Percentiles rank a stretch among this genome's conserved stretches.
Conservation (phyloP, 768 basidiomycete species). For the Artomyces pyxidatus region DNA sequence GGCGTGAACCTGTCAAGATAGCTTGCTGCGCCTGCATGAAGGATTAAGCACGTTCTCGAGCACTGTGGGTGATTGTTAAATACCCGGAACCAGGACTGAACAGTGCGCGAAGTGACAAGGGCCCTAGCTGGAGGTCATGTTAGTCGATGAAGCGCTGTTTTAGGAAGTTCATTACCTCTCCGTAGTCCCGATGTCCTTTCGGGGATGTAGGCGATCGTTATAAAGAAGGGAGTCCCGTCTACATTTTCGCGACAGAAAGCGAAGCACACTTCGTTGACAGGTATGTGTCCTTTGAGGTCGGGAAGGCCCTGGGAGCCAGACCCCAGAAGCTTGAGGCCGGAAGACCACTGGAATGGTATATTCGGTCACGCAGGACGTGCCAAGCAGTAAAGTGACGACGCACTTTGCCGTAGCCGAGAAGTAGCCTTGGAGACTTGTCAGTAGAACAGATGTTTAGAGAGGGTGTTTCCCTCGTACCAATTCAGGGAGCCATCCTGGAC, state of each 20-base stretch:
- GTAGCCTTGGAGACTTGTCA: too few species aligned
- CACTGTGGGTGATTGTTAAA: not conserved
- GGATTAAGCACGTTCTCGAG: too few species aligned
- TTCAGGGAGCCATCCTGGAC: slow-evolving; percentile 9
- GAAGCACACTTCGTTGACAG: slow-evolving; percentile 5
- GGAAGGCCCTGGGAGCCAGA: slow-evolving; percentile 12
- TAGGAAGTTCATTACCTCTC: not conserved
- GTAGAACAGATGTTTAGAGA: too few species aligned
- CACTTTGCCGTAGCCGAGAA: slow-evolving; percentile 12
- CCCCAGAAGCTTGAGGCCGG: slow-evolving; percentile 8
- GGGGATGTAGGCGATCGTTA: slow-evolving; percentile 11
- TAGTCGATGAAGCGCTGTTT: not conserved
- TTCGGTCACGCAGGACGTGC: not conserved
- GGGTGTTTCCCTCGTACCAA: slow-evolving; percentile 8
- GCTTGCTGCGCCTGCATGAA: slow-evolving; percentile 6
- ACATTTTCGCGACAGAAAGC: slow-evolving; percentile 7
- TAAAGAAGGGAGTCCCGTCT: slow-evolving; percentile 1
- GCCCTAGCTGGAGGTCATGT: slow-evolving; percentile 7
- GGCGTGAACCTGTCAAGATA: slow-evolving; percentile 6
- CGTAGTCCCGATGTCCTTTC: slow-evolving; percentile 11
- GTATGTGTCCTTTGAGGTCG: slow-evolving; percentile 6
- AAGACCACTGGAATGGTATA: slow-evolving; percentile 15
- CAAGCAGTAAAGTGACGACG: not conserved
- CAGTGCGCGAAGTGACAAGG: slow-evolving; percentile 7
- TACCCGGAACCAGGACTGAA: slow-evolving; percentile 16